Evolutionary conservation across 108 stramenopile genomes (phyloP), one percentile per base, ranked within the genome.

Genomic region (Nannochloropsis gaditana): DNA sequence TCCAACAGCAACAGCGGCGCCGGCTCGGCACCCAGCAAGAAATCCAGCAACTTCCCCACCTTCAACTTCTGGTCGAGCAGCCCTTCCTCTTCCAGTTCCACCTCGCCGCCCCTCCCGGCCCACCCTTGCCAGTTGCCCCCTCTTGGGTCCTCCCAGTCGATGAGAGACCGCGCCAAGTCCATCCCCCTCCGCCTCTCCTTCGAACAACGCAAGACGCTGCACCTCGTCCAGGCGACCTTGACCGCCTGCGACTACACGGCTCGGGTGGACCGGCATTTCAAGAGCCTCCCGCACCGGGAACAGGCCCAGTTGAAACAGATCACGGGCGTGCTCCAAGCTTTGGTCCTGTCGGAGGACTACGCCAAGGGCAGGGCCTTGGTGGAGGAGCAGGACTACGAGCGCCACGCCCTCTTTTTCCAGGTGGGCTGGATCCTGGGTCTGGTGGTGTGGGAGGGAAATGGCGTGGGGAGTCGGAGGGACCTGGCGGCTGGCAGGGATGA

Each of bases 161-260:
- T 84, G 83, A 17, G 83, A 21, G 93, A 93, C 83, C 85, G 94
- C n/a, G 90, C 94, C 41, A 93, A 93, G 88, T 94, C 87, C 86
- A 94, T 94, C 47, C 94, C 94, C 41, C 83, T 94, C 42, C 93
- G 94, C 8, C 85, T 94, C 44, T 90, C 86, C 19, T 87, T 92
- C 44, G 91, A 89, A 5, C 93, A 94, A 84, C 91, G 94, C 21
- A 92, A 92, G 83, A 91, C 91, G 87, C 84, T 94, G 44, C 91
- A 93, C 15, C 83, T 94, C 45, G 92, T 94, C 41, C 93, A 93
- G 84, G 92, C 93, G n/a, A 85, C 93, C 82, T 90, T 94, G 87
- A 85, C 80, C 21, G 93, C 92, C 59, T 89, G 90, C 50, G 93
- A 93, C 45, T 94, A 94, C 85, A 93, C 93, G 21, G 87, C 90